These are phyloP conservation scores for Macrolepiota dolichaula DNA, from an alignment of 768 basidiomycete genomes.

Conservation along the genomic window DNA sequence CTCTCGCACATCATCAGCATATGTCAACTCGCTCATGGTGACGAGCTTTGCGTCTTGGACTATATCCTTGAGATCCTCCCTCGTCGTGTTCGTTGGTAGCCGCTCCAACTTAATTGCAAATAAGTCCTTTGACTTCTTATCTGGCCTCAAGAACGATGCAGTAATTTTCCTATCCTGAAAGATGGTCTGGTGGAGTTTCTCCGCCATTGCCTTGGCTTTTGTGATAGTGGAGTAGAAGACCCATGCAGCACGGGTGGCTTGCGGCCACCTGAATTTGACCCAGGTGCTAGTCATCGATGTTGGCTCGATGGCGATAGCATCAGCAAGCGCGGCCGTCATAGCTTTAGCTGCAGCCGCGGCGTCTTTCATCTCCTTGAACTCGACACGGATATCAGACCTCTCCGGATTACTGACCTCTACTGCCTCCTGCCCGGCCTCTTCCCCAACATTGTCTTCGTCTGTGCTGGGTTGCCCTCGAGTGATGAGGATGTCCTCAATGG, in stretches of 20 bases:
- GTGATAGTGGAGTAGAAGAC: slow-evolving; percentile 39
- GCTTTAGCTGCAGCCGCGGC: slow-evolving; percentile 1
- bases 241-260: slow-evolving; percentile 41
- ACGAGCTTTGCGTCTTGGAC: slow-evolving; percentile 24
- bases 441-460: not conserved
- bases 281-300: slow-evolving; percentile 3
- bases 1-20: slow-evolving; percentile 27
- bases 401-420: not conserved
- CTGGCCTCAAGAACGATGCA: slow-evolving; percentile 33
- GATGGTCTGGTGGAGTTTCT: slow-evolving; percentile 32
- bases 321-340: not conserved
- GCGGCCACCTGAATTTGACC: slow-evolving; percentile 43
- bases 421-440: not conserved
- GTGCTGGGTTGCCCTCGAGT: not conserved
- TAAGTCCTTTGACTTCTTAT: slow-evolving; percentile 27
- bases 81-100: slow-evolving; percentile 32
- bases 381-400: not conserved
- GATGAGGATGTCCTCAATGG: slow-evolving; percentile 9
- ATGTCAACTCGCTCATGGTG: slow-evolving; percentile 32
- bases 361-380: slow-evolving; percentile 9
- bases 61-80: slow-evolving; percentile 29
- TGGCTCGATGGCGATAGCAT: not conserved
- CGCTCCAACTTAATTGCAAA: slow-evolving; percentile 43
- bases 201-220: slow-evolving; percentile 38
- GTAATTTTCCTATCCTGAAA: slow-evolving; percentile 38